Evolutionary conservation across 345 rosid genomes (phyloP).

Genomic region (Arabidopsis arenosa): DNA sequence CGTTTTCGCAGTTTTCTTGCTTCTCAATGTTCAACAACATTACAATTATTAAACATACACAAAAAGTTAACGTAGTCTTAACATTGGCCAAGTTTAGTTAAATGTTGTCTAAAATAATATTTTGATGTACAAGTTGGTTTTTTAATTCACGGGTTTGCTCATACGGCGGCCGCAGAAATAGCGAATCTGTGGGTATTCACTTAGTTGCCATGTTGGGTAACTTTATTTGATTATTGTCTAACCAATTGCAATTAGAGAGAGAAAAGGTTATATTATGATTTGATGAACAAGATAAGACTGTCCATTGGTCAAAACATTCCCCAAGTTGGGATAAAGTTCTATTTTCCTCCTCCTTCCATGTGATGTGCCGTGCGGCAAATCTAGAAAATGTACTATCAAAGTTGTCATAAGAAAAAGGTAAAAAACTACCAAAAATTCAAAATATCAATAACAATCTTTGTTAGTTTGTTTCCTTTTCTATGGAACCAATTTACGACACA

Average conservation of each 20-base stretch:
- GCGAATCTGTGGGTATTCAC: slow-evolving; percentile 23
- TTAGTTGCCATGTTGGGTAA: slow-evolving; percentile 26
- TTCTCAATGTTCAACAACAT: background rate
- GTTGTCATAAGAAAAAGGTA: background rate
- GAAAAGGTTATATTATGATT: background rate
- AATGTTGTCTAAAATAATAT: background rate
- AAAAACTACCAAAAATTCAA: background rate
- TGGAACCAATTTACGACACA: background rate
- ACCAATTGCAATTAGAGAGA: slow-evolving; percentile 7
- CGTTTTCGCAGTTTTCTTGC: slow-evolving; percentile 2
- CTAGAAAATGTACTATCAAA: background rate
- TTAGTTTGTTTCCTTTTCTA: background rate
- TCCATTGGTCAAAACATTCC: slow-evolving; percentile 30
- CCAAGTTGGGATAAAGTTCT: slow-evolving; percentile 17
- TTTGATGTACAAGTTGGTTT: background rate
- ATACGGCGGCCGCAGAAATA: slow-evolving; percentile 28
- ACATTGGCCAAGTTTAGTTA: background rate
- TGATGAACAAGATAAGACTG: slow-evolving; percentile 21
- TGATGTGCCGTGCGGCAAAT: slow-evolving; percentile 30
- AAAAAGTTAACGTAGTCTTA: background rate
- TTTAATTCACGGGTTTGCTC: background rate
- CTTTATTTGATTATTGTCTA: slow-evolving; percentile 13
- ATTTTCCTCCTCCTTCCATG: slow-evolving; percentile 11
- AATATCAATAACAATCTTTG: background rate
- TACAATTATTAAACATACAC: background rate